These are phyloP conservation scores for Hanseniaspora hatyaiensis DNA, from an alignment of 805 yeast genomes.

Conservation along the genomic window DNA sequence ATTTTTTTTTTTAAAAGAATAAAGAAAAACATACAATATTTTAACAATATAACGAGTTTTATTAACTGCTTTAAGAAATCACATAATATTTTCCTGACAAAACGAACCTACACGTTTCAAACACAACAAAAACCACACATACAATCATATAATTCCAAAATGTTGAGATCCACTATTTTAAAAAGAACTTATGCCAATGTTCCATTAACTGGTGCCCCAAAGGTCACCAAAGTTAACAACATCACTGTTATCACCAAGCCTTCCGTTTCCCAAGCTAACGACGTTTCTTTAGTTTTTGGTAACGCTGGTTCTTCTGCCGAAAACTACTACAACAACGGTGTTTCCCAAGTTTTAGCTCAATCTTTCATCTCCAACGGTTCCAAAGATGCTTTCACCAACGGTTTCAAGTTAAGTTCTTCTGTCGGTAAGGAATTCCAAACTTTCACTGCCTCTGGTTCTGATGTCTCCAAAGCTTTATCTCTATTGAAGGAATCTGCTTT, in stretches of 20 bases:
- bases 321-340: slow-evolving; percentile 73
- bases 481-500: slow-evolving; percentile 37
- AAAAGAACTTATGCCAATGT: slow-evolving; percentile 38
- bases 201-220: slow-evolving; percentile 42
- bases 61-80: too few species aligned
- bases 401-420: slow-evolving; percentile 44
- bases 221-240: slow-evolving; percentile 59
- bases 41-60: too few species aligned
- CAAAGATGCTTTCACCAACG: slow-evolving; percentile 33
- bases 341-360: slow-evolving; percentile 51
- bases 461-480: slow-evolving; percentile 37
- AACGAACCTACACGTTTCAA: too few species aligned
- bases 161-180: slow-evolving; percentile 16
- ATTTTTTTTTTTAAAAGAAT: too few species aligned
- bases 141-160: background rate
- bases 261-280: slow-evolving; percentile 37
- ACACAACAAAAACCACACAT: background rate
- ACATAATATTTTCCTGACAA: too few species aligned
- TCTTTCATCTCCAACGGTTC: slow-evolving; percentile 34
- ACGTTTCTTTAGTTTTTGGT: slow-evolving; percentile 59
- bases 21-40: too few species aligned
- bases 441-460: slow-evolving; percentile 40
- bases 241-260: slow-evolving; percentile 59
- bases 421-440: slow-evolving; percentile 56
- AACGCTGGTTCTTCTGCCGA: slow-evolving; percentile 67